Percentiles rank a stretch among this genome's conserved stretches.
These are phyloP conservation scores for Lasiosphaeria hispida DNA, from an alignment of 495 filamentous ascomycete genomes.

Conservation along the genomic window DNA sequence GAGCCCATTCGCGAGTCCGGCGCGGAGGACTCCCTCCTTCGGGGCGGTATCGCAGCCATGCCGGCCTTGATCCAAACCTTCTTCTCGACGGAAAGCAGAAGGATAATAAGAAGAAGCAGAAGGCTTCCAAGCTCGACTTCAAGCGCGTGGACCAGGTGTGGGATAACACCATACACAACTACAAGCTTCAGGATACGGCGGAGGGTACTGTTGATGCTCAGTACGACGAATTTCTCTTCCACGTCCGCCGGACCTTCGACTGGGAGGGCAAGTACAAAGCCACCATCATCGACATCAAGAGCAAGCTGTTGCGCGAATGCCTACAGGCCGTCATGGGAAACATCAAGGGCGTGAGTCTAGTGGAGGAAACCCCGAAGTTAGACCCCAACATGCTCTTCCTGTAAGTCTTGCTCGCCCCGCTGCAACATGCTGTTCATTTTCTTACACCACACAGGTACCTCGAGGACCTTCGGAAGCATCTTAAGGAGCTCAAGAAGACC, in stretches of 20 bases:
- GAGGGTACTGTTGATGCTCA: slow-evolving; percentile 69
- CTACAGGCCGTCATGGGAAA: slow-evolving; percentile 75
- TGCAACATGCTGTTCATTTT: background rate
- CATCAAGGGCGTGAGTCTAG: slow-evolving; percentile 76
- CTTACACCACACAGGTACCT: slow-evolving; percentile 52
- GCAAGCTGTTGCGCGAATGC: slow-evolving; percentile 69
- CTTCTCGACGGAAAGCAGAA: slow-evolving; percentile 44
- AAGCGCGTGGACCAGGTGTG: slow-evolving; percentile 86
- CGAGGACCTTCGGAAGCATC: slow-evolving; percentile 65
- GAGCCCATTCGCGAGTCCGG: slow-evolving; percentile 2
- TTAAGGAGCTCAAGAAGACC: slow-evolving; percentile 64
- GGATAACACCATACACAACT: slow-evolving; percentile 77
- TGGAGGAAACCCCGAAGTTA: slow-evolving; percentile 73
- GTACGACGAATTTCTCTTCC: slow-evolving; percentile 84
- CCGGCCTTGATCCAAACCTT: slow-evolving; percentile 22
- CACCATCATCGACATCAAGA: slow-evolving; percentile 83
- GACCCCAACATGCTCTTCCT: slow-evolving; percentile 90
- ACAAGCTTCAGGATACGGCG: slow-evolving; percentile 76
- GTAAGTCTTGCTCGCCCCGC: slow-evolving; percentile 21
- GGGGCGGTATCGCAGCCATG: slow-evolving; percentile 12
- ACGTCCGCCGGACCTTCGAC: slow-evolving; percentile 79
- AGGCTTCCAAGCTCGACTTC: slow-evolving; percentile 66
- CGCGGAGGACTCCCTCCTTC: slow-evolving; percentile 9
- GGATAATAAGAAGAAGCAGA: slow-evolving; percentile 49
- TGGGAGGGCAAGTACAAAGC: slow-evolving; percentile 83